Evolutionary conservation across 148 eudicot genomes (phyloP).

Genomic region (Dianthus caryophyllus): DNA sequence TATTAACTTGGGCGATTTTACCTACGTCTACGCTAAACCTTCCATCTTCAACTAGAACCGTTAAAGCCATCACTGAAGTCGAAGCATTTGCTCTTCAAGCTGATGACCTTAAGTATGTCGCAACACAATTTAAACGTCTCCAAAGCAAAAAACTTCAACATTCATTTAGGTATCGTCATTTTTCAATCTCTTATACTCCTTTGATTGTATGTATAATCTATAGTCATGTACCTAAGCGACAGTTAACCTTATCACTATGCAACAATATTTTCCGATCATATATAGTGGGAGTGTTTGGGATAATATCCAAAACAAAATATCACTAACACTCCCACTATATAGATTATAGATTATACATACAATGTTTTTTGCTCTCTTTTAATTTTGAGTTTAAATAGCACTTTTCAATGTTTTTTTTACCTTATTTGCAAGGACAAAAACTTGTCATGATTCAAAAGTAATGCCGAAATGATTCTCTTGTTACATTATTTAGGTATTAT

Average conservation of each 20-base stretch:
- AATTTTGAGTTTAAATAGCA: no score
- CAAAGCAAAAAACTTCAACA: slow-evolving; percentile 83
- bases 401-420: no score
- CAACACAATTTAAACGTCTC: slow-evolving; percentile 70
- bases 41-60: slow-evolving; percentile 87
- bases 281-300: no score
- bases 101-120: slow-evolving; percentile 75
- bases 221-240: no score
- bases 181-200: no score
- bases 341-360: no score
- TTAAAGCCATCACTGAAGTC: slow-evolving; percentile 60
- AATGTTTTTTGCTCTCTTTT: no score
- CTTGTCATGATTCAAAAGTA: neutral
- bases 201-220: no score
- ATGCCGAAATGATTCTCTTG: neutral
- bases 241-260: no score
- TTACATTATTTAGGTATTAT: slow-evolving; percentile 38
- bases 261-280: no score
- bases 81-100: slow-evolving; percentile 88
- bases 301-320: no score
- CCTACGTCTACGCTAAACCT: slow-evolving; percentile 49
- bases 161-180: slow-evolving; percentile 36
- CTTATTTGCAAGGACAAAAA: neutral
- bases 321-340: no score
- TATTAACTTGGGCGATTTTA: slow-evolving; percentile 78